Evolutionary conservation across 441 rosid species (phyloP), one percentile per base, ranked within the genome.

Genomic region (Capsella rubella): DNA sequence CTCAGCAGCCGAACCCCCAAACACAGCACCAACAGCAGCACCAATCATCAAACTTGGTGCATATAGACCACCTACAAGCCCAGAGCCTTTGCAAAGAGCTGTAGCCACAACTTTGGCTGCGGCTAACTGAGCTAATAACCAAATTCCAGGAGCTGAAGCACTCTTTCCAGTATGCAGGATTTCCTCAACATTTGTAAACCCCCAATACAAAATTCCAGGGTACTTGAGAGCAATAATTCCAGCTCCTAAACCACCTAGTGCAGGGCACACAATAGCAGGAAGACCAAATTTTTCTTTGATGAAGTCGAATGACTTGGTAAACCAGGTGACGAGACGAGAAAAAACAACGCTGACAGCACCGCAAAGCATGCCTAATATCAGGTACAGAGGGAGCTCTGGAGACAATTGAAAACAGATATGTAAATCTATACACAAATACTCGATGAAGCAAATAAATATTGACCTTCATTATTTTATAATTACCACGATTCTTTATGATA

Each of bases 11-110:
- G 87, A 92, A 66, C 99, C 97, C 52, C 99, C 99, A 85, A 95
- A 92, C 68, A 92, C 97, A 71, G 97, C 97, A 74, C 99, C 97
- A 55, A 87, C 88, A 43, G 99, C 97, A 71, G 99, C 97, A 69
- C 99, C 97, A 79, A 95, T 92, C 99, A 95, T 95, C 84, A 95
- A 85, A 85, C 97, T 92, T 43, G 97, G 99, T 37, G 99, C 97
- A 81, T 95, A 92, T 40, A 95, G 88, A 32, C 97, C 99, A 18
- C 99, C 99, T 12, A 95, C 97, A 79, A 92, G 97, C 72, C 97
- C 97, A 75, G 97, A 92, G 69, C 97, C 99, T 84, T 90, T 95
- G 79, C 97, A 95, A 40, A 95, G 80, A 73, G 99, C 92, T 61
- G 99, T 95, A 34, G 99, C 99, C 65, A 80, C 92, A 82, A 95